Percentiles rank a stretch among this genome's conserved stretches.
phyloP scores from a whole-genome alignment of 306 rosid genomes.

The Dalbergia oliveri region DNA sequence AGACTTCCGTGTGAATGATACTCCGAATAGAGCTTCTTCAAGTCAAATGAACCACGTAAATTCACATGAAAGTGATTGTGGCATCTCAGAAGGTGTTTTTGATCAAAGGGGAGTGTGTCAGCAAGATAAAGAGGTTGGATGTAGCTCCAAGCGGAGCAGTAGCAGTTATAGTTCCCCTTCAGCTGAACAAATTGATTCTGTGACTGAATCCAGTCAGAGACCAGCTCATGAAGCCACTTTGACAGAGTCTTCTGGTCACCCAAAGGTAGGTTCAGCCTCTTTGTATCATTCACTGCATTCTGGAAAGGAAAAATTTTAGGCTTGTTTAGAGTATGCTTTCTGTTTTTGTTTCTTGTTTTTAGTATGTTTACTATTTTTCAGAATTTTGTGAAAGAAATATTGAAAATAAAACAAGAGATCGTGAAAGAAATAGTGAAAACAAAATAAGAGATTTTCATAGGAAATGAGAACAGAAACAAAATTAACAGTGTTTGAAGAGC shows the following conservation, averaged over 20 bases:
- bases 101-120: slow-evolving; percentile 47
- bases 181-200: slow-evolving; percentile 71
- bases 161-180: slow-evolving; percentile 78
- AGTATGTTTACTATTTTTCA: too few relatives aligned
- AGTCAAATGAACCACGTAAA: slow-evolving; percentile 49
- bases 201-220: slow-evolving; percentile 64
- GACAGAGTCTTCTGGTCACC: slow-evolving; percentile 54
- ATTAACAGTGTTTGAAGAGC: too few relatives aligned
- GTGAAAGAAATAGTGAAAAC: too few relatives aligned
- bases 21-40: slow-evolving; percentile 63
- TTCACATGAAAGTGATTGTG: slow-evolving; percentile 58
- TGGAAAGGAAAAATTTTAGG: too few relatives aligned
- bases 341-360: too few relatives aligned
- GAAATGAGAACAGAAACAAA: too few relatives aligned
- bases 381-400: too few relatives aligned
- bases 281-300: not conserved
- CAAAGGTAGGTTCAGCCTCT: slow-evolving; percentile 55
- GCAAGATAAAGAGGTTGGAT: slow-evolving; percentile 68
- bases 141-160: slow-evolving; percentile 56
- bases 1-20: slow-evolving; percentile 63
- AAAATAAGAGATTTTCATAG: too few relatives aligned
- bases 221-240: slow-evolving; percentile 51
- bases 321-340: too few relatives aligned
- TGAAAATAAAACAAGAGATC: too few relatives aligned
- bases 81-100: slow-evolving; percentile 51